A percentile compares a stretch with the other conserved stretches of the same genome.
phyloP scores from a whole-genome alignment of 345 rosid species.

The Acer saccharum region DNA sequence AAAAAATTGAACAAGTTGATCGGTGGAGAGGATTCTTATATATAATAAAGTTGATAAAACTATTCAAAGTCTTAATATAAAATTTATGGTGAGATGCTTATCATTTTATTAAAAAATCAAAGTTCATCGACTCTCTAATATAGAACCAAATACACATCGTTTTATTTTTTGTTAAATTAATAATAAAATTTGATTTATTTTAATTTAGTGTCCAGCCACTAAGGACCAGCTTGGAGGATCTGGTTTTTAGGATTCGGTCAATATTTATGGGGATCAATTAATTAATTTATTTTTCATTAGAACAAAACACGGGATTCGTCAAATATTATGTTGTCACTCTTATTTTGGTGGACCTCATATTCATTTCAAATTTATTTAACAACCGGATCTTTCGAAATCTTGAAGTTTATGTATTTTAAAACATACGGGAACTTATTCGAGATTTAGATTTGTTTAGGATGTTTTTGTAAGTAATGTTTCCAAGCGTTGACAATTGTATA shows the following conservation, averaged over 20 bases:
- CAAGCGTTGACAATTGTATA: neutral
- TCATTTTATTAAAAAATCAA: neutral
- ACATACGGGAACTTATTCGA: neutral
- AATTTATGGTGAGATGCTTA: neutral
- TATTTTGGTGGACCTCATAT: neutral
- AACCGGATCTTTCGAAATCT: neutral
- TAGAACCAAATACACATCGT: neutral
- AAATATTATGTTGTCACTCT: neutral
- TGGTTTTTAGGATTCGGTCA: neutral
- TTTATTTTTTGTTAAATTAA: neutral
- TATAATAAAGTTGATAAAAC: neutral
- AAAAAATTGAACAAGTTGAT: neutral
- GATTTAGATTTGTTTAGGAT: neutral
- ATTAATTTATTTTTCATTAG: neutral
- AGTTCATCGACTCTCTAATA: neutral
- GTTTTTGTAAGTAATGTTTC: neutral
- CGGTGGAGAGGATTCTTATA: conserved; percentile 1
- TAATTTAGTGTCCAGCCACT: conserved; percentile 1
- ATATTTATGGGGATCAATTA: neutral
- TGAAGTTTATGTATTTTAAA: neutral
- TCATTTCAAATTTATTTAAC: neutral
- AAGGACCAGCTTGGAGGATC: conserved; percentile 3
- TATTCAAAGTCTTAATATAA: neutral
- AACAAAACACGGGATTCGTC: conserved; percentile 4
- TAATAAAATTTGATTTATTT: neutral